These are phyloP conservation scores for Ustilago loliicola DNA, from an alignment of 1,284 basidiomycete genomes.

Conservation along the genomic window DNA sequence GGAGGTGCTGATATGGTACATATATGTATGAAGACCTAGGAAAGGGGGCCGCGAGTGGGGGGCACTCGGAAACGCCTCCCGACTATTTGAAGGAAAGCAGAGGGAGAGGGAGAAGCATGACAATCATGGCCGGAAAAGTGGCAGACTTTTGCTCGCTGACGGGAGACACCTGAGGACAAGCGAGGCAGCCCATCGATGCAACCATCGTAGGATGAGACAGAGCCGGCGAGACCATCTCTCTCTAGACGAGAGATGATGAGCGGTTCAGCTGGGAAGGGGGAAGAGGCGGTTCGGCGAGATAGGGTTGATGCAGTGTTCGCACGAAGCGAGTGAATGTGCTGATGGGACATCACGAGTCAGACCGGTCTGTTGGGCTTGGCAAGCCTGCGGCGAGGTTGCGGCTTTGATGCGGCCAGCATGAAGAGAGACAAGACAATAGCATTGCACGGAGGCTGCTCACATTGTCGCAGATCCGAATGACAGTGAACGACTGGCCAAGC, in stretches of 20 bases:
- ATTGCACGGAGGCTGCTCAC: not conserved
- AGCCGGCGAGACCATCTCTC: conserved; percentile 1
- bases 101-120: conserved; percentile 10
- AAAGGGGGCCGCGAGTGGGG: not conserved
- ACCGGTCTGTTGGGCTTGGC: conserved; percentile 26
- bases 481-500: not conserved
- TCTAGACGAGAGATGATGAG: not conserved
- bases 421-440: not conserved
- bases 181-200: conserved; percentile 12
- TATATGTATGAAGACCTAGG: not conserved
- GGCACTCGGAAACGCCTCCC: conserved; percentile 4
- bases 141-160: conserved; percentile 1
- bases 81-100: conserved; percentile 16
- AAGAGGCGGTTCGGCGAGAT: conserved; percentile 11
- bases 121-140: conserved; percentile 10
- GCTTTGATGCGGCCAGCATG: conserved; percentile 13
- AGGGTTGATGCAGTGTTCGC: conserved; percentile 12
- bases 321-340: conserved; percentile 15
- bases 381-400: conserved; percentile 15
- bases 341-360: conserved; percentile 10
- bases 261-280: not conserved
- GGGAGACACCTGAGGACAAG: conserved; percentile 14
- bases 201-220: conserved; percentile 21
- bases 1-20: conserved; percentile 1
- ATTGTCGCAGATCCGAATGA: not conserved